Evolutionary conservation across 495 filamentous ascomycete species (phyloP).

Genomic region (Tuber melanosporum): DNA sequence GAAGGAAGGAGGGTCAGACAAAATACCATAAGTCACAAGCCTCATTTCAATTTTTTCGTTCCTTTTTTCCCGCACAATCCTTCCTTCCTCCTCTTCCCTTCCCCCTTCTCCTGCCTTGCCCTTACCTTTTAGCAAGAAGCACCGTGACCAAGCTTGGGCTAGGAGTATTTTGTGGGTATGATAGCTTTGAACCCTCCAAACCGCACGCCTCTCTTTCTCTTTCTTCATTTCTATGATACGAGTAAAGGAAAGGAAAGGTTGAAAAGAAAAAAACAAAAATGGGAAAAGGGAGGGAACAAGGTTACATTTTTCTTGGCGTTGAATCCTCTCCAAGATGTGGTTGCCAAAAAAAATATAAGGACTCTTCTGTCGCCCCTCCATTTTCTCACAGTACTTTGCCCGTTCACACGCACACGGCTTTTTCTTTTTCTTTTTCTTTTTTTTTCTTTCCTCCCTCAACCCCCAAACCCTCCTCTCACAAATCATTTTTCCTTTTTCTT

Average conservation of each 20-base stretch:
- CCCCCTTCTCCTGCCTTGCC: not conserved
- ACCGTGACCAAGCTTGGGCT: not conserved
- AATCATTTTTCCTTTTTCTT: not conserved
- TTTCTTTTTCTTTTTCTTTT: slow-evolving; percentile 24
- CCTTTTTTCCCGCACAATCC: not conserved
- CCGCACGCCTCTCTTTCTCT: not conserved
- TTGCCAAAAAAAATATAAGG: slow-evolving; percentile 37
- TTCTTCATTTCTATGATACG: not conserved
- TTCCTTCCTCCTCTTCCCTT: not conserved
- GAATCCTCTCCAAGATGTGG: not conserved
- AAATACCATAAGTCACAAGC: not conserved
- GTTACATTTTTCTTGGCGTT: slow-evolving; percentile 5
- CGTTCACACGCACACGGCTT: slow-evolving; percentile 32
- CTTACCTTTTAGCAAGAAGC: not conserved
- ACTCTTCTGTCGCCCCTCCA: slow-evolving; percentile 38
- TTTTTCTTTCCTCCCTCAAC: slow-evolving; percentile 13
- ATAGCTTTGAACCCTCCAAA: not conserved
- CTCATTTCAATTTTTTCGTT: not conserved
- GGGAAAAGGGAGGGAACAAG: not conserved
- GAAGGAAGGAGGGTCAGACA: not conserved
- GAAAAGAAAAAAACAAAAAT: not conserved
- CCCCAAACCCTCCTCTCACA: slow-evolving; percentile 16
- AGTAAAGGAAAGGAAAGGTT: not conserved
- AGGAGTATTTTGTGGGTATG: not conserved
- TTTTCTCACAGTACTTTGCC: not conserved